Percentiles rank a stretch among this genome's conserved stretches.
phyloP scores from a whole-genome alignment of 371 early-diverging fungal species.

The Mortierella polycephala region DNA sequence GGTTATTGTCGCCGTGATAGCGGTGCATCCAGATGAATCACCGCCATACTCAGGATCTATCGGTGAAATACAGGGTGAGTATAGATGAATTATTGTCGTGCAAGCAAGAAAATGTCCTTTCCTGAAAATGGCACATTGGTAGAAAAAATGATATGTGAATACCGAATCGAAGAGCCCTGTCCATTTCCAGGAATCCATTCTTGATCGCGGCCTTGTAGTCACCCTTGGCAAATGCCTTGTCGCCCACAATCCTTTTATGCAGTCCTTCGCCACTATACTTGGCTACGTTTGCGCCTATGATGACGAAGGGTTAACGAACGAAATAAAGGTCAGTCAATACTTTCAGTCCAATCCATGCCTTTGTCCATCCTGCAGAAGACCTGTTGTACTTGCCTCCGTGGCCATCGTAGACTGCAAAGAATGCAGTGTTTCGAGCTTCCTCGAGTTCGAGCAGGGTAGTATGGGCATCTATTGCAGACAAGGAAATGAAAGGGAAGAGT shows the following conservation, averaged over 20 bases:
- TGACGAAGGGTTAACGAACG: not conserved
- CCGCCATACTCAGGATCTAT: constrained; percentile 74
- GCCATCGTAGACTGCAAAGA: constrained; percentile 98
- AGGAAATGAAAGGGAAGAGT: not conserved
- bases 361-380: not conserved
- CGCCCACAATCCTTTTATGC: constrained; percentile 72
- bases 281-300: constrained; percentile 79
- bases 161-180: constrained; percentile 80
- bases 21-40: constrained; percentile 96
- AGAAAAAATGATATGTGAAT: constrained; percentile 19
- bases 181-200: constrained; percentile 84
- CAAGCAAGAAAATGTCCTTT: too few species aligned
- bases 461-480: constrained; percentile 78
- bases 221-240: constrained; percentile 70
- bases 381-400: constrained; percentile 82
- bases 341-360: not conserved
- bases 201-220: constrained; percentile 78
- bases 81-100: too few species aligned
- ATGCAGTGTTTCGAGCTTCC: constrained; percentile 63
- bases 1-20: constrained; percentile 87
- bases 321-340: not conserved
- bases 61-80: not conserved
- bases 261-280: constrained; percentile 85
- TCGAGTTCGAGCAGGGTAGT: constrained; percentile 80
- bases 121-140: too few species aligned